A percentile compares a stretch with the other conserved stretches of the same genome.
Conservation (phyloP, 768 basidiomycete genomes). For the Suillus brevipes region DNA sequence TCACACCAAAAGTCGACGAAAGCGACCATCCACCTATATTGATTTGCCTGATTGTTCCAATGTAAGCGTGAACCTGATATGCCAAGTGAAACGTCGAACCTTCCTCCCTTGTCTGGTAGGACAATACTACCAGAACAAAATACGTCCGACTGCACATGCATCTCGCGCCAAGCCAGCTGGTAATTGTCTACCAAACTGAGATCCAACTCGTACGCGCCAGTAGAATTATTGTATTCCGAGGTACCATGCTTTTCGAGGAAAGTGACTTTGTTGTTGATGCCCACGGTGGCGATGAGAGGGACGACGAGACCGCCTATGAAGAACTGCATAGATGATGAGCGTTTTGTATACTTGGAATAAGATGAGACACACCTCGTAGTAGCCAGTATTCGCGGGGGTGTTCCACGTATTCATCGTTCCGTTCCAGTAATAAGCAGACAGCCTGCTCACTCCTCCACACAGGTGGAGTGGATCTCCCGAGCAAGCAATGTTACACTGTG, state of each 20-base stretch:
- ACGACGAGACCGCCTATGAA: slow-evolving; percentile 62
- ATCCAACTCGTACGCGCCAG: slow-evolving; percentile 80
- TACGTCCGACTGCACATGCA: slow-evolving; percentile 77
- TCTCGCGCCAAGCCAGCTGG: slow-evolving; percentile 62
- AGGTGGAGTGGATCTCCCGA: slow-evolving; percentile 69
- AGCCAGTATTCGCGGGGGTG: slow-evolving; percentile 61
- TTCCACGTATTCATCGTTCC: slow-evolving; percentile 62
- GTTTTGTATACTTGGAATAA: neutral
- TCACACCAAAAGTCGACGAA: slow-evolving; percentile 69
- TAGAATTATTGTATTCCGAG: slow-evolving; percentile 58
- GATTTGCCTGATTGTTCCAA: slow-evolving; percentile 13
- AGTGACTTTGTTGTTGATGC: slow-evolving; percentile 78
- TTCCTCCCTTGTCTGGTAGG: slow-evolving; percentile 69
- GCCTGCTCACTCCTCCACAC: slow-evolving; percentile 59
- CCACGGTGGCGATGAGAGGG: slow-evolving; percentile 72
- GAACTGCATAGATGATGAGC: slow-evolving; percentile 32
- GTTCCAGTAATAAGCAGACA: slow-evolving; percentile 57
- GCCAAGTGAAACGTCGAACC: slow-evolving; percentile 7
- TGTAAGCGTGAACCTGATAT: neutral
- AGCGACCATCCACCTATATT: slow-evolving; percentile 55
- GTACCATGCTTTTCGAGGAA: slow-evolving; percentile 79
- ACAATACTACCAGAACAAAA: slow-evolving; percentile 77
- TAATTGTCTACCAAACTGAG: slow-evolving; percentile 50
- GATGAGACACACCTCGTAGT: slow-evolving; percentile 59
- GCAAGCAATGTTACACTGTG: slow-evolving; percentile 52